Evolutionary conservation across 2,329 filamentous ascomycete genomes (phyloP).

Genomic region (Penicillium decumbens): DNA sequence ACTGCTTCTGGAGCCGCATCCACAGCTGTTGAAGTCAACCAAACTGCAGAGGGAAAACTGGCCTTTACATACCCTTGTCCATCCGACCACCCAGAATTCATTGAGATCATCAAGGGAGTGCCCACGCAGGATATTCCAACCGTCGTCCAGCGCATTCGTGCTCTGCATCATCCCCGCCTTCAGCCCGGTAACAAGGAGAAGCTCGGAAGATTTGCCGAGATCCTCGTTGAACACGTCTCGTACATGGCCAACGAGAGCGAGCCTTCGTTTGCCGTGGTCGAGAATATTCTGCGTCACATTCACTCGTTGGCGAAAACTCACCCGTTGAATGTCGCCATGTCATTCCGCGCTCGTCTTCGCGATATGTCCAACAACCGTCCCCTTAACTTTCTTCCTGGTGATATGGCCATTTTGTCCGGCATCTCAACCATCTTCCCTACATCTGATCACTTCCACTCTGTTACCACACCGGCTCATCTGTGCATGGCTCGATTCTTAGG

Average conservation of each 20-base stretch:
- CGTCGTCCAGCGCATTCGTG: slow-evolving; percentile 82
- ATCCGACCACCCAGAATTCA: slow-evolving; percentile 67
- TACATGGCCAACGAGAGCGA: slow-evolving; percentile 51
- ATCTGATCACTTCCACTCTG: slow-evolving; percentile 94
- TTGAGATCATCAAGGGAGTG: slow-evolving; percentile 60
- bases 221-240: slow-evolving; percentile 53
- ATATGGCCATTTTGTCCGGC: slow-evolving; percentile 77
- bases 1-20: slow-evolving; percentile 18
- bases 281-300: slow-evolving; percentile 79
- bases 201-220: slow-evolving; percentile 54
- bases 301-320: slow-evolving; percentile 89
- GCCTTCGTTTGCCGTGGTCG: slow-evolving; percentile 64
- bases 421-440: slow-evolving; percentile 84
- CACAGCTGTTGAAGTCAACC: slow-evolving; percentile 42
- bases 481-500: slow-evolving; percentile 79
- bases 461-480: slow-evolving; percentile 84
- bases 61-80: slow-evolving; percentile 87
- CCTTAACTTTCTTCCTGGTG: slow-evolving; percentile 57
- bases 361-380: slow-evolving; percentile 50
- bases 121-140: slow-evolving; percentile 64
- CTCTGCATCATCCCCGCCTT: slow-evolving; percentile 86
- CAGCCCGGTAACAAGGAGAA: slow-evolving; percentile 79
- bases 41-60: slow-evolving; percentile 49
- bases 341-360: slow-evolving; percentile 69
- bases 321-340: slow-evolving; percentile 68